Base-by-base conservation (phyloP, 108 stramenopile genomes). In the Skeletonema grethae region DNA sequence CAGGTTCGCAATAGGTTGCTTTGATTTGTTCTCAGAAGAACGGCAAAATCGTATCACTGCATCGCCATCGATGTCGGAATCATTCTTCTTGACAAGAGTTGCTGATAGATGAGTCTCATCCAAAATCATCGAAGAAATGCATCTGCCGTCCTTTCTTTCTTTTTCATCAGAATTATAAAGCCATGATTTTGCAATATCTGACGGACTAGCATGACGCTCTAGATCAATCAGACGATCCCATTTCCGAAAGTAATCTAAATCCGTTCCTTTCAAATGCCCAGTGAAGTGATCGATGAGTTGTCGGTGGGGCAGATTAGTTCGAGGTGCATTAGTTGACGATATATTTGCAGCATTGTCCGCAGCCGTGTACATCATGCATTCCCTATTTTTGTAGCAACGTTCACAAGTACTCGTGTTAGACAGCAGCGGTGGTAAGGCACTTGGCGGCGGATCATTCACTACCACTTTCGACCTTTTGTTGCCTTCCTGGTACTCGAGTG, bases 211-310 rank as follows among this genome's bases (percentile, higher is more conserved):
- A 36, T 90, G 81, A 11, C 83, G 80, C 75, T 95, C 95, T 25
- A 95, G 59, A 69, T 95, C 95, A 48, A 95, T 93, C 48, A 95
- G 56, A n/a, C 90, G 84, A 55, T 95, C 90, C 92, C 92, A 95
- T 71, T 87, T 85, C 2, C 70, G 82, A 72, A 95, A 95, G 64
- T 95, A 95, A 15, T 79, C 73, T 12, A 95, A 30, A 61, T 95
- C 95, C 11, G 72, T 69, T 8, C 57, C 66, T 10, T 57, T 32
- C 55, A 95, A 67, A 63, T 92, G 89, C n/a, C 88, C 89, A 13
- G 90, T 89, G 57, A 86, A 91, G 61, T 86, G 78, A 22, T 76
- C 24, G 3, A 91, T 13, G n/a, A 93, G 65, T 29, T 74, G 76
- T 15, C 66, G 66, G 67, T 95, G 95, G 16, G 25, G 38, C 34